phyloP scores from a whole-genome alignment of 805 yeast genomes.

The Danielozyma ontarioensis region DNA sequence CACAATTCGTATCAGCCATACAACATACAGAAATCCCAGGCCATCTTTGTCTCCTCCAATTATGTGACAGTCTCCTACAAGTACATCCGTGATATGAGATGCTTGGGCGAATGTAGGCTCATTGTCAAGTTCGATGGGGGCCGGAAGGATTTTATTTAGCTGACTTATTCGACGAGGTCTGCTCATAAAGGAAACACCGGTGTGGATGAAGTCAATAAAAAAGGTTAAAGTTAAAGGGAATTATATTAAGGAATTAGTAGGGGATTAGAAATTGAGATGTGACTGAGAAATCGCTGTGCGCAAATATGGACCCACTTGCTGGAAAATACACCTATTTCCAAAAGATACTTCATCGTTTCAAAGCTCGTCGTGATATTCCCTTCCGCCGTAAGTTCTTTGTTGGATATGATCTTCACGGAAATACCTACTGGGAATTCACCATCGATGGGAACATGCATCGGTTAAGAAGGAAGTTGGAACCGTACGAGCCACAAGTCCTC shows the following conservation, averaged over 20 bases:
- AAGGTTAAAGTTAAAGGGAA: no score
- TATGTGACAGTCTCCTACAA: slow-evolving; percentile 36
- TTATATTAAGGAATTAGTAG: no score
- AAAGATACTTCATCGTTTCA: slow-evolving; percentile 51
- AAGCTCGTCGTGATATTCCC: slow-evolving; percentile 59
- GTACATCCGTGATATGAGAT: slow-evolving; percentile 35
- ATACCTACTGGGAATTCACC: slow-evolving; percentile 80
- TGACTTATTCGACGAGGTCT: slow-evolving; percentile 9
- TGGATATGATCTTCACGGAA: slow-evolving; percentile 78
- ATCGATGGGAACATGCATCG: slow-evolving; percentile 47
- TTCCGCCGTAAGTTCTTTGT: slow-evolving; percentile 64
- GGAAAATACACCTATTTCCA: slow-evolving; percentile 46
- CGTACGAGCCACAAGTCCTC: slow-evolving; percentile 41
- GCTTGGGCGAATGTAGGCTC: slow-evolving; percentile 13
- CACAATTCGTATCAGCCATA: slow-evolving; percentile 34
- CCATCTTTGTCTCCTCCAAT: slow-evolving; percentile 27
- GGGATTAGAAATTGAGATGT: no score
- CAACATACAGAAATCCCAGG: slow-evolving; percentile 28
- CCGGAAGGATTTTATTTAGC: slow-evolving; percentile 29
- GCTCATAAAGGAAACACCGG: no score
- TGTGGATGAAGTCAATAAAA: no score
- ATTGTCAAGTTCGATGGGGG: slow-evolving; percentile 32
- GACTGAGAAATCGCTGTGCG: no score
- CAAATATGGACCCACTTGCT: slow-evolving; percentile 44
- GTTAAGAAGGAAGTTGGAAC: slow-evolving; percentile 61